Evolutionary conservation across 1,284 basidiomycete genomes (phyloP).

Genomic region (Heliocybe sulcata): DNA sequence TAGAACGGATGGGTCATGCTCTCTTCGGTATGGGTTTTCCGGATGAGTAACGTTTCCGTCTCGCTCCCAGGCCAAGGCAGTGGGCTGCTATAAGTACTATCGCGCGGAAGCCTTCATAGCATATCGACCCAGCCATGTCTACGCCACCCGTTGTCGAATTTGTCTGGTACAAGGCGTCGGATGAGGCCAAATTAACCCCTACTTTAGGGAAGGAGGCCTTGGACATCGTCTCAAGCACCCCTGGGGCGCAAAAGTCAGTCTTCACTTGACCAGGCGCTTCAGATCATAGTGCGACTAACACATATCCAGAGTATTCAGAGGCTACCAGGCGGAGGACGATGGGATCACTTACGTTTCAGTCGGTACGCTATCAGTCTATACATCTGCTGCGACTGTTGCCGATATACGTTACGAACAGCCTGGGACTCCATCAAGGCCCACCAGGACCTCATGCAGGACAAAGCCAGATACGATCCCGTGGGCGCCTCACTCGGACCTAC

Average conservation of each 20-base stretch:
- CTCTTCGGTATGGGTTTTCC: background rate
- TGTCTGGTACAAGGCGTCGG: conserved; percentile 16
- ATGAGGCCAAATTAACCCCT: conserved; percentile 10
- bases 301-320: background rate
- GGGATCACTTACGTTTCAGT: conserved; percentile 23
- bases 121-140: conserved; percentile 13
- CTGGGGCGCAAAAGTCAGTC: background rate
- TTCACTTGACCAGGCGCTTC: background rate
- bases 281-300: background rate
- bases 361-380: conserved; percentile 12
- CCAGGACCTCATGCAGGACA: background rate
- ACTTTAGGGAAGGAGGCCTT: background rate
- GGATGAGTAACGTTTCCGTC: background rate
- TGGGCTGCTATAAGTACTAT: too few relatives aligned
- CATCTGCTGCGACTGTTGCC: background rate
- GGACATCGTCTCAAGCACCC: background rate
- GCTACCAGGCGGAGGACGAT: conserved; percentile 8
- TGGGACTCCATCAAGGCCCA: background rate
- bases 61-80: background rate
- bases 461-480: background rate
- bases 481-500: background rate
- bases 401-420: background rate
- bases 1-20: background rate
- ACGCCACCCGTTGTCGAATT: conserved; percentile 16
- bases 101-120: too few relatives aligned